Conservation (phyloP, 2,329 filamentous ascomycete species). For the Aspergillus aculeatus region DNA sequence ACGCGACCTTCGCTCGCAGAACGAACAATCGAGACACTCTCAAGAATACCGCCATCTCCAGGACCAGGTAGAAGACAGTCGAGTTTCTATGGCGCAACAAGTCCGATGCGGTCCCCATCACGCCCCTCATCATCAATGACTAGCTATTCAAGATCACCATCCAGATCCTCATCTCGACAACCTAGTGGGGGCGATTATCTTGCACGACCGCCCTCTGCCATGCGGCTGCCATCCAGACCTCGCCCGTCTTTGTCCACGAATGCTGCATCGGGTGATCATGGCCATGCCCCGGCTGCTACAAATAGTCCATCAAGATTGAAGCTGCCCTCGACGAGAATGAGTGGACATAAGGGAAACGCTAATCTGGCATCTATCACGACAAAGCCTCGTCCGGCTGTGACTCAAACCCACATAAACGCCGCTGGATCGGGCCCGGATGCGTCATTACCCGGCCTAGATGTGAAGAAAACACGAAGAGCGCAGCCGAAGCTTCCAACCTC, state of each 20-base stretch:
- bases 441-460: constrained; percentile 38
- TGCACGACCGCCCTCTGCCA: constrained; percentile 30
- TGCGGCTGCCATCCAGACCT: constrained; percentile 36
- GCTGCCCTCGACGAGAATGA: constrained; percentile 23
- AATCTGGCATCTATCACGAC: constrained; percentile 49
- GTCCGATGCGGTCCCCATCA: constrained; percentile 60
- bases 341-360: constrained; percentile 36
- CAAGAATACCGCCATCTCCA: constrained; percentile 75
- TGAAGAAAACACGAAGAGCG: constrained; percentile 39
- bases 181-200: constrained; percentile 56
- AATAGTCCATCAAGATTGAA: constrained; percentile 29
- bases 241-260: constrained; percentile 29
- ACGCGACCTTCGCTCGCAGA: constrained; percentile 60
- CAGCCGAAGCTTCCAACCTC: constrained; percentile 31
- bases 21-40: constrained; percentile 79
- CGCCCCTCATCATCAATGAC: constrained; percentile 62
- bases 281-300: constrained; percentile 4
- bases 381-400: constrained; percentile 55
- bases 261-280: constrained; percentile 17
- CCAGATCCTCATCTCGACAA: constrained; percentile 49
- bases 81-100: constrained; percentile 69
- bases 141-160: constrained; percentile 41
- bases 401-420: constrained; percentile 57
- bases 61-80: constrained; percentile 65
- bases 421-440: constrained; percentile 37